Base-by-base conservation (phyloP, 2,329 filamentous ascomycete genomes). In the Penicillium paneum region DNA sequence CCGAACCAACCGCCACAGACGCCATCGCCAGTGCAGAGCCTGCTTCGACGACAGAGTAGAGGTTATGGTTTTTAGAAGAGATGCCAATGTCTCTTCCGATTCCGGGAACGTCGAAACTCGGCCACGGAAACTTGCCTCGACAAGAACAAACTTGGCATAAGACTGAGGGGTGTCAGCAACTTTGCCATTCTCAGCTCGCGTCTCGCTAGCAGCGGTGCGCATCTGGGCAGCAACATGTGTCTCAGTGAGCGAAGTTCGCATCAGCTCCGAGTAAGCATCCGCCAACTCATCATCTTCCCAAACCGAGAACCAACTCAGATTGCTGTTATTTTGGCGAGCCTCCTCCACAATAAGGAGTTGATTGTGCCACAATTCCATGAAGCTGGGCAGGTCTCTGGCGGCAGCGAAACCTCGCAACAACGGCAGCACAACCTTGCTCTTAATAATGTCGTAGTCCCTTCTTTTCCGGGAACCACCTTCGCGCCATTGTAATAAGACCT, bases 281-380 rank as follows among this genome's bases (percentile, higher is more conserved):
- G 71, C 71, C 13, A 78, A 34, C 55, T 76, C 73, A 47, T 78
- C 74, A 52, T 78, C 74, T 58, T 78, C 76, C 76, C 76, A 79
- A 3, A 77, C 66, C 7, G 72, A 72, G 53, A 71, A 71, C 5
- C 53, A 39, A 40, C 59, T 52, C 26, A 69, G 43, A 26, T 51
- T 62, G 32, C 45, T 43, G 35, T 67, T 58, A 44, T 57, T 46
- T 12, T 53, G 58, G 51, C 71, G 71, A 39, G 66, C 59, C 61
- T 68, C 57, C 55, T 77, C 72, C 11, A 76, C 57, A 8, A 65
- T 57, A n/a, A 64, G 56, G 13, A 78, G 63, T 51, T 75, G 71
- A 19, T 71, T 65, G 32, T 70, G 65, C 76, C 76, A 78, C 8
- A 73, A 54, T 52, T 70, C 59, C 57, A 76, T 64, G 52, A 78